Evolutionary conservation across 345 rosid genomes (phyloP).

Genomic region (Nephelium lappaceum): DNA sequence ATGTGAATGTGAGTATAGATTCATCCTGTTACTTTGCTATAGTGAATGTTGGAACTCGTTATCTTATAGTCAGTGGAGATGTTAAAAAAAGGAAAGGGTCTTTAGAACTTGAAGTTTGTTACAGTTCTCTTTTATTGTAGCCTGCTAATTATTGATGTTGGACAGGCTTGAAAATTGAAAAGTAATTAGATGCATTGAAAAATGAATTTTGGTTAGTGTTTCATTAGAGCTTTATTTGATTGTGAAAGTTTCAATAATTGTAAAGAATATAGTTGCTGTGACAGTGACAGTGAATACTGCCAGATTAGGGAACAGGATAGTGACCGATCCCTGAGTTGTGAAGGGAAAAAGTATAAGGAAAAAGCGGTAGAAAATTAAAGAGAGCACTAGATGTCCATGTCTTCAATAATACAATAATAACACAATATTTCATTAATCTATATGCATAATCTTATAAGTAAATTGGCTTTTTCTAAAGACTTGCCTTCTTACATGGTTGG

Average conservation of each 20-base stretch:
- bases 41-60: not conserved
- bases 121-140: not conserved
- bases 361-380: not conserved
- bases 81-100: not conserved
- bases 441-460: not conserved
- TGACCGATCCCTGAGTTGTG: not conserved
- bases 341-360: not conserved
- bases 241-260: conserved; percentile 2
- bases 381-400: no score
- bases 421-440: no score
- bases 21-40: not conserved
- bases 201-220: not conserved
- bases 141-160: not conserved
- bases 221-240: not conserved
- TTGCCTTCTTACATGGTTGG: not conserved
- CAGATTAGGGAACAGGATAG: not conserved
- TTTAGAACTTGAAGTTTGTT: not conserved
- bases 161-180: not conserved
- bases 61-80: not conserved
- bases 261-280: not conserved
- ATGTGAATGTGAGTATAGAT: not conserved
- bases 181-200: not conserved
- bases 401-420: no score
- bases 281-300: not conserved
- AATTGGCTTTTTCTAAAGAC: not conserved